These are phyloP conservation scores for Sapria himalayana DNA, from an alignment of 345 rosid species.

Conservation along the genomic window DNA sequence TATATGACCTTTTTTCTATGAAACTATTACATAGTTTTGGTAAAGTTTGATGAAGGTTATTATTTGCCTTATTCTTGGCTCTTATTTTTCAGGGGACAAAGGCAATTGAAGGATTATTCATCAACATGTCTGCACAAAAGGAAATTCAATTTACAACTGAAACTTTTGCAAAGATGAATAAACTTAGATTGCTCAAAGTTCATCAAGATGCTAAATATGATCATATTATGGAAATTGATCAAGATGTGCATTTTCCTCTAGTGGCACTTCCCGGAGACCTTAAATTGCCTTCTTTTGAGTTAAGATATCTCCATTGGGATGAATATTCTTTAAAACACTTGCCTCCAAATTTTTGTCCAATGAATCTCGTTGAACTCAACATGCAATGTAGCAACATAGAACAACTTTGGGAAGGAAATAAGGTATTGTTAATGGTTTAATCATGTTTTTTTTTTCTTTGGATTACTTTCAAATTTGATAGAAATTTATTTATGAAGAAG, in stretches of 20 bases:
- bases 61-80: no score
- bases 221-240: no score
- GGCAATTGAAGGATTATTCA: slow-evolving; percentile 12
- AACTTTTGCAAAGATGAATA: slow-evolving; percentile 12
- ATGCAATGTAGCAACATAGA: slow-evolving; percentile 3
- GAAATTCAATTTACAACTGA: slow-evolving; percentile 9
- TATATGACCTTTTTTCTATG: no score
- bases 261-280: neutral
- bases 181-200: slow-evolving; percentile 14
- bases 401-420: slow-evolving; percentile 1
- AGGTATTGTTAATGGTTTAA: neutral
- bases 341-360: slow-evolving; percentile 5
- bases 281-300: neutral
- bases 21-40: no score
- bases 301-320: slow-evolving; percentile 7
- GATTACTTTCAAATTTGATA: neutral
- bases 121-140: slow-evolving; percentile 6
- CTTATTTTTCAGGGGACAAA: slow-evolving; percentile 13
- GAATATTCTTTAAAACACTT: slow-evolving; percentile 7
- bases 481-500: neutral
- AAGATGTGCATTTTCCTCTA: neutral
- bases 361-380: slow-evolving; percentile 4
- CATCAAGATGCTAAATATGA: no score
- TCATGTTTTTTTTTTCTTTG: neutral
- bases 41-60: no score